Evolutionary conservation across 305 asterid species (phyloP), one percentile per base, ranked within the genome.

Genomic region (Solanum hybrid): DNA sequence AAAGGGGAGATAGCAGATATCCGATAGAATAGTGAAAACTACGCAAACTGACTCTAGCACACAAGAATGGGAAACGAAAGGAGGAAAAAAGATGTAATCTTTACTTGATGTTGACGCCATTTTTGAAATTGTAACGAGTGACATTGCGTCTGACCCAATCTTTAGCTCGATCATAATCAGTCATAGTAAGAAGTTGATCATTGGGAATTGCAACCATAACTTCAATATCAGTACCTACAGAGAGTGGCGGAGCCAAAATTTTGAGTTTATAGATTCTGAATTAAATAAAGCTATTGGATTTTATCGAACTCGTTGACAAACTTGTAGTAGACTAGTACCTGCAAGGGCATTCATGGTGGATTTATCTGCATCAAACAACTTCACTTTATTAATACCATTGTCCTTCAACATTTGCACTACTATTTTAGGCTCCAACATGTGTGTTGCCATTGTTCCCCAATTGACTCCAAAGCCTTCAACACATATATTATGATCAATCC

Each of bases 121-220:
- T 96, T 29, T 93, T 91, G 95, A 94, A 95, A 51, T 88, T 90
- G 92, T 96, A 97, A 3, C 94, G 92, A 31, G 98, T 93, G 88
- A 97, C 90, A 87, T 95, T 97, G 76, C 92, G 95, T 89, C 90
- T 90, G 85, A 97, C 99, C 98, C 98, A 97, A 3, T 92, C 90
- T 91, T 93, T 95, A 73, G 99, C 99, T 87, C 96, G 93, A 37
- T 89, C 85, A 89, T 88, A 92, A 87, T 89, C 94, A 90, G 92
- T 95, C 98, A 97, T 94, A 17, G 88, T 73, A 38, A 92, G 89
- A 64, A 97, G 95, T 92, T 93, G 97, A 88, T 96, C 98, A 88
- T 97, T 97, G 2, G 99, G 99, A 90, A 97, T 97, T 3, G 97
- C 99, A 34, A 97, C 94, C 99, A 97, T 96, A 72, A 97, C 99